These are phyloP conservation scores for Dictyostelium gargantuum DNA, from an alignment of 208 protist genomes.

Conservation along the genomic window DNA sequence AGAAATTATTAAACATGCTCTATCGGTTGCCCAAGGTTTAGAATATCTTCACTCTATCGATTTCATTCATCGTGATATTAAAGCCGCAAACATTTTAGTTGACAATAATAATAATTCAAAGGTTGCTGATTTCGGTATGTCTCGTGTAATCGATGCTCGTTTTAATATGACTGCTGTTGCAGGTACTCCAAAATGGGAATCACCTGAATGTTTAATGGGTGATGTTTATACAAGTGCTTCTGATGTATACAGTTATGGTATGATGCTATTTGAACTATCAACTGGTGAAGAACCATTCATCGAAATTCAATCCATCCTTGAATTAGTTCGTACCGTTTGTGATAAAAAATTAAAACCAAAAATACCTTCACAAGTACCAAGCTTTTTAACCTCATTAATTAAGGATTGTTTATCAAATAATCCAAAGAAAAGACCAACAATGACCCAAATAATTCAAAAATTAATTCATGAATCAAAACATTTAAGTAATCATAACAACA, in stretches of 20 bases:
- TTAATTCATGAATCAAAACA: background rate
- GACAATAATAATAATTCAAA: conserved; percentile 14
- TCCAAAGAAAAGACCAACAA: conserved; percentile 45
- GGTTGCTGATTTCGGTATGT: conserved; percentile 48
- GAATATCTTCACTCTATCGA: conserved; percentile 53
- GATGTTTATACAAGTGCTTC: conserved; percentile 14
- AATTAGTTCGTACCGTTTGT: conserved; percentile 32
- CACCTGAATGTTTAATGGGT: conserved; percentile 48
- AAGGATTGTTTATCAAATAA: conserved; percentile 34
- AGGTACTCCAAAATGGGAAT: conserved; percentile 63
- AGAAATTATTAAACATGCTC: background rate
- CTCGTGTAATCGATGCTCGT: background rate
- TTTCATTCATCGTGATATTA: conserved; percentile 72
- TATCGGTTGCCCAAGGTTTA: conserved; percentile 21
- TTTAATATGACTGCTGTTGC: conserved; percentile 23
- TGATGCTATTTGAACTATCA: conserved; percentile 39
- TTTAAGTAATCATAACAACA: too few relatives aligned
- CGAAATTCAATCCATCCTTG: conserved; percentile 45
- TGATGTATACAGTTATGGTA: conserved; percentile 60
- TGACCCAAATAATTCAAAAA: conserved; percentile 3
- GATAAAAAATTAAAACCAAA: conserved; percentile 53
- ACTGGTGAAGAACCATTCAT: conserved; percentile 40
- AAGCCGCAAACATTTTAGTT: conserved; percentile 65
- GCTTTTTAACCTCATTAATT: background rate
- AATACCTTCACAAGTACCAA: background rate